phyloP scores from a whole-genome alignment of 2,329 filamentous ascomycete species.

The Fusarium falciforme region DNA sequence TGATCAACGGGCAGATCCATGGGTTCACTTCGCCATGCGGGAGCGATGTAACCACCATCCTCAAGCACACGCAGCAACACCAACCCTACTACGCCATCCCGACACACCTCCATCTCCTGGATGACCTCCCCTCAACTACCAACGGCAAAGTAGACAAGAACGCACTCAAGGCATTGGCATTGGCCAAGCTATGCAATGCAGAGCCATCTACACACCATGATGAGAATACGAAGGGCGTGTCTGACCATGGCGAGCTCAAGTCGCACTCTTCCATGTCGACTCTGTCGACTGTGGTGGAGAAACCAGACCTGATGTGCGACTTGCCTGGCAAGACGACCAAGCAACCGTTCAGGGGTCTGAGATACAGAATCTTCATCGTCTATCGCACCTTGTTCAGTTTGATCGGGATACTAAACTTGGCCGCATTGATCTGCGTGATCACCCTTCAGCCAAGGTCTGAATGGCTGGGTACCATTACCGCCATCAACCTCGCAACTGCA shows the following conservation, averaged over 20 bases:
- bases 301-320: constrained; percentile 45
- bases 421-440: constrained; percentile 58
- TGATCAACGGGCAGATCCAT: constrained; percentile 61
- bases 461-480: constrained; percentile 56
- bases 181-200: constrained; percentile 8
- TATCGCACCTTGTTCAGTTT: constrained; percentile 69
- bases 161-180: constrained; percentile 52
- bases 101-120: constrained; percentile 55
- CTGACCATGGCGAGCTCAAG: constrained; percentile 41
- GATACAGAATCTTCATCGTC: constrained; percentile 60
- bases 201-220: constrained; percentile 10
- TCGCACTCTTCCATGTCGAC: constrained; percentile 48
- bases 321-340: constrained; percentile 55
- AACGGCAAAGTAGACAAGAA: constrained; percentile 70
- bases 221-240: neutral
- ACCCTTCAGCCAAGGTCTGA: constrained; percentile 48
- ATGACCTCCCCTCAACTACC: constrained; percentile 60
- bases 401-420: constrained; percentile 62
- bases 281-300: constrained; percentile 42
- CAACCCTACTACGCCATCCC: constrained; percentile 69
- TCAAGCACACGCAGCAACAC: constrained; percentile 53
- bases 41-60: constrained; percentile 52
- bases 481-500: constrained; percentile 62
- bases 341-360: constrained; percentile 54
- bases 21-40: constrained; percentile 59